phyloP scores from a whole-genome alignment of 2,329 filamentous ascomycete genomes.

The Diplodia mutila region DNA sequence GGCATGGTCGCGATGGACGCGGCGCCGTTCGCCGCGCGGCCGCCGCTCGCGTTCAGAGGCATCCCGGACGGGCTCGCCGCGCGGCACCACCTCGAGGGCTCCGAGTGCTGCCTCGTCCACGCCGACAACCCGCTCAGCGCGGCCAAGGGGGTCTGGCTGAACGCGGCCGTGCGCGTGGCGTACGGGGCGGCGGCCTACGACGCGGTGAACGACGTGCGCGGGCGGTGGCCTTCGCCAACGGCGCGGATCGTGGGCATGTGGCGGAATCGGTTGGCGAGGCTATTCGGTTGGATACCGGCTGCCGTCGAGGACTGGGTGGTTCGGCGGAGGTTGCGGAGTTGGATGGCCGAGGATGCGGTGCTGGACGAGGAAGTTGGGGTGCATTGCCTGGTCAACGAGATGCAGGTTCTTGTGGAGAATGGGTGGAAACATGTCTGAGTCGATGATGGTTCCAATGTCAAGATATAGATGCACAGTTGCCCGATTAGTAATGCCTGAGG shows the following conservation, averaged over 20 bases:
- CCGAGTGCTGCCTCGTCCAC: conserved; percentile 78
- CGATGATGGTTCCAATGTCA: too few relatives aligned
- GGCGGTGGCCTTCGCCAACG: conserved; percentile 26
- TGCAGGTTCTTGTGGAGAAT: too few relatives aligned
- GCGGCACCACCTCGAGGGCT: conserved; percentile 70
- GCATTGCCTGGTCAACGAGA: conserved; percentile 41
- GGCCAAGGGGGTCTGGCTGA: conserved; percentile 64
- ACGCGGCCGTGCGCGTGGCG: conserved; percentile 69
- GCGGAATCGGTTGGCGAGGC: conserved; percentile 29
- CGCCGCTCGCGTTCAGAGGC: conserved; percentile 59
- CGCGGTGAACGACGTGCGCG: conserved; percentile 26
- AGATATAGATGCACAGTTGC: too few relatives aligned
- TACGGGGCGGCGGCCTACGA: conserved; percentile 54
- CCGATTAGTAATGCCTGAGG: too few relatives aligned
- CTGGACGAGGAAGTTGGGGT: conserved; percentile 36
- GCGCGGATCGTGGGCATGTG: conserved; percentile 30
- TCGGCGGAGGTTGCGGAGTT: not conserved
- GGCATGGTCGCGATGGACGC: conserved; percentile 62
- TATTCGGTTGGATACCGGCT: not conserved
- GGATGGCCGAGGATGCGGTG: too few relatives aligned
- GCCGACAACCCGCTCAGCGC: conserved; percentile 66
- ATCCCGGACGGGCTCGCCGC: conserved; percentile 63
- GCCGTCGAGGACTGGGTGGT: conserved; percentile 9
- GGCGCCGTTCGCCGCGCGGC: conserved; percentile 54
- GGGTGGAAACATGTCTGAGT: too few relatives aligned